Evolutionary conservation across 164 flowering plant species (phyloP).

Genomic region (Sedum album): DNA sequence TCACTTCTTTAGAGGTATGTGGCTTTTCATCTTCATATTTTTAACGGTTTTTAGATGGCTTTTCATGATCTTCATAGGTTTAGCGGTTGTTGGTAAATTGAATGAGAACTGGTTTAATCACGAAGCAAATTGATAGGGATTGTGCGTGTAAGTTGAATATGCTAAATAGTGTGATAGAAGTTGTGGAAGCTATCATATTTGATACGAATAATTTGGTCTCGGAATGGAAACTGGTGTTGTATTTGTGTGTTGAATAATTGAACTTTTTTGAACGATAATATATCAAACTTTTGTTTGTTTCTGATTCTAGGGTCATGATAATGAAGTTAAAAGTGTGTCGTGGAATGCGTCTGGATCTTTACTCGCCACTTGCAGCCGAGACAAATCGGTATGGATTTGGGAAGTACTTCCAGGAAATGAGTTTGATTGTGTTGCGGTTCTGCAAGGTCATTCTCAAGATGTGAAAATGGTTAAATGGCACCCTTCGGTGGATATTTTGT

Average conservation of each 20-base stretch:
- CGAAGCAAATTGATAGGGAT: background rate
- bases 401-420: slow-evolving; percentile 78
- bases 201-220: no score
- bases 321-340: slow-evolving; percentile 86
- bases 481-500: slow-evolving; percentile 65
- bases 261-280: background rate
- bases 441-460: slow-evolving; percentile 96
- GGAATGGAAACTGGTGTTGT: no score
- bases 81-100: no score
- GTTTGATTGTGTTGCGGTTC: slow-evolving; percentile 76
- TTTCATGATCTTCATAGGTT: no score
- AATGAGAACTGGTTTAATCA: background rate
- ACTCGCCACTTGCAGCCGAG: slow-evolving; percentile 90
- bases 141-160: no score
- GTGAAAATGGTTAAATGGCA: slow-evolving; percentile 99
- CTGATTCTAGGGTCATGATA: slow-evolving; percentile 73
- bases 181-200: no score
- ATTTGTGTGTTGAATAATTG: background rate
- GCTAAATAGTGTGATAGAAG: no score
- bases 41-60: no score
- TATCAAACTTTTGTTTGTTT: background rate
- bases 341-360: slow-evolving; percentile 91
- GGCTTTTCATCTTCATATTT: no score
- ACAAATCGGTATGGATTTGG: slow-evolving; percentile 98
- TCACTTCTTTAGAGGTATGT: slow-evolving; percentile 88